phyloP scores from a whole-genome alignment of 768 basidiomycete species.

The Strobilomyces confusus region DNA sequence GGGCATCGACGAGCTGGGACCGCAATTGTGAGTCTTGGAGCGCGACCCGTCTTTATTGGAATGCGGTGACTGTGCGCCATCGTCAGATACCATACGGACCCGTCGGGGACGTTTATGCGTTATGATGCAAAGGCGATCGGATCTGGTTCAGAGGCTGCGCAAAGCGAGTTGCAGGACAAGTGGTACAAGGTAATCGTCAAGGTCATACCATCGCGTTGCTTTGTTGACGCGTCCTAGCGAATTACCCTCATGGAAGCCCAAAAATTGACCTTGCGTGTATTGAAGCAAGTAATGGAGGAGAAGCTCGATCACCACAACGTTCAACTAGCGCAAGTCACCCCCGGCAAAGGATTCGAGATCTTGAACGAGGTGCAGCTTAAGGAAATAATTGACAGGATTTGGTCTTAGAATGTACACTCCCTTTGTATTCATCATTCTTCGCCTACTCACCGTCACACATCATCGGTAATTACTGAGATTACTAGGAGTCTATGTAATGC shows the following conservation, averaged over 20 bases:
- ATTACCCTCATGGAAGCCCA: conserved; percentile 91
- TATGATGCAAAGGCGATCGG: conserved; percentile 99
- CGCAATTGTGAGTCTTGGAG: conserved; percentile 74
- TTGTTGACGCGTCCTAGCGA: conserved; percentile 49
- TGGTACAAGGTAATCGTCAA: conserved; percentile 77
- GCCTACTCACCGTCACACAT: neutral
- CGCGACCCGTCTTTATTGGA: neutral
- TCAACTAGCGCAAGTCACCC: conserved; percentile 94
- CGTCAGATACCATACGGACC: conserved; percentile 91
- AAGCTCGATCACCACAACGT: conserved; percentile 99
- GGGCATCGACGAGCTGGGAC: conserved; percentile 94
- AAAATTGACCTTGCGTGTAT: conserved; percentile 75
- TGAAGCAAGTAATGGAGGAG: conserved; percentile 99
- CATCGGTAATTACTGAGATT: neutral
- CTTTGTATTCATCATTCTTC: neutral
- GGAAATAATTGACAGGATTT: conserved; percentile 82
- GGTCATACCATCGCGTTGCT: neutral
- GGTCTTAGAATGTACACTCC: conserved; percentile 15
- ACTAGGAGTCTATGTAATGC: conserved; percentile 4
- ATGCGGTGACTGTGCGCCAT: conserved; percentile 4
- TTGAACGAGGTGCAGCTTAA: conserved; percentile 77
- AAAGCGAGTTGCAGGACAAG: conserved; percentile 94
- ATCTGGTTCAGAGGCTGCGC: conserved; percentile 95
- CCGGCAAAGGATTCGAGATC: conserved; percentile 82
- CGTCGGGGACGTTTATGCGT: conserved; percentile 94